Percentiles rank a stretch among this genome's conserved stretches.
These are phyloP conservation scores for Carex parvula DNA, from an alignment of 176 grass and related monocot genomes.

Conservation along the genomic window DNA sequence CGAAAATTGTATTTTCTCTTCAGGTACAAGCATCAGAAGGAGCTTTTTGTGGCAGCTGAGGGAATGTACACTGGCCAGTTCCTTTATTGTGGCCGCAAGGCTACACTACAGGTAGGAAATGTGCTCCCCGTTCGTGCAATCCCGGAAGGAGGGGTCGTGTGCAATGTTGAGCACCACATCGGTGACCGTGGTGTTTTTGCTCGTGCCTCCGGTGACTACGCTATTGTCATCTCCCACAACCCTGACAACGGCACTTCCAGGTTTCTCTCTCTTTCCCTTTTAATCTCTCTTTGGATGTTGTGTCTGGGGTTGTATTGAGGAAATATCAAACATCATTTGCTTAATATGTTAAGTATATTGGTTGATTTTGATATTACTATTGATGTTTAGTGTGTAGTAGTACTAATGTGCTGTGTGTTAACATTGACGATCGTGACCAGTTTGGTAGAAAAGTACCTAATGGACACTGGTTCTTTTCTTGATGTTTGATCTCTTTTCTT, in stretches of 20 bases:
- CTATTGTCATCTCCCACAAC: conserved; percentile 92
- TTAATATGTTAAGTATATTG: background rate
- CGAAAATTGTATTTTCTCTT: background rate
- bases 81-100: conserved; percentile 90
- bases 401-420: too few species aligned
- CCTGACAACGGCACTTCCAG: conserved; percentile 85
- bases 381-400: too few species aligned
- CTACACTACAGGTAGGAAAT: conserved; percentile 73
- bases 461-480: background rate
- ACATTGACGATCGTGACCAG: background rate
- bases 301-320: background rate
- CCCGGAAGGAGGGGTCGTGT: conserved; percentile 81
- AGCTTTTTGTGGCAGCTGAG: conserved; percentile 87
- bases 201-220: conserved; percentile 70
- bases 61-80: conserved; percentile 96
- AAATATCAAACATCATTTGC: background rate
- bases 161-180: conserved; percentile 93
- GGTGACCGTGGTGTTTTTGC: conserved; percentile 84
- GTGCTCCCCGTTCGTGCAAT: conserved; percentile 69
- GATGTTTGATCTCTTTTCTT: too few species aligned
- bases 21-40: conserved; percentile 90
- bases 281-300: background rate
- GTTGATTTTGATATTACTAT: too few species aligned
- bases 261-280: background rate
- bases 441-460: background rate